phyloP scores from a whole-genome alignment of 2,329 filamentous ascomycete species.

The Pestalotiopsis sp. region DNA sequence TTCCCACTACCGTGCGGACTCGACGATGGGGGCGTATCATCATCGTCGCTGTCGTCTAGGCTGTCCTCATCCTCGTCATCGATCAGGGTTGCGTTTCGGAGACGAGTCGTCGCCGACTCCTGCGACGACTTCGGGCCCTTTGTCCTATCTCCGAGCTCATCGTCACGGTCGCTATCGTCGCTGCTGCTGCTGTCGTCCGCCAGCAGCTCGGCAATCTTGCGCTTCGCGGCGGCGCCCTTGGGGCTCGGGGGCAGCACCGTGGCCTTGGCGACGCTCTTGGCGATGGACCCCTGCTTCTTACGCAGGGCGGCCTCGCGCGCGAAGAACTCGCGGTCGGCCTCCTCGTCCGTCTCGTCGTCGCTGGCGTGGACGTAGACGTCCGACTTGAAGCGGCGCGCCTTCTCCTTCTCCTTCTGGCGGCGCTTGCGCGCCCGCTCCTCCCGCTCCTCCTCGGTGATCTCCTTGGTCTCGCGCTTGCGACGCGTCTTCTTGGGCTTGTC shows the following conservation, averaged over 20 bases:
- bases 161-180: constrained; percentile 23
- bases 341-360: constrained; percentile 89
- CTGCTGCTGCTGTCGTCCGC: constrained; percentile 31
- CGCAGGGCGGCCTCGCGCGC: constrained; percentile 69
- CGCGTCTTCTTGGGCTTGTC: constrained; percentile 58
- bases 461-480: constrained; percentile 43
- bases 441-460: constrained; percentile 64
- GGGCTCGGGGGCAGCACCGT: constrained; percentile 9
- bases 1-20: constrained; percentile 32
- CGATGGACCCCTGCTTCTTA: constrained; percentile 48
- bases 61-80: constrained; percentile 28
- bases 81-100: constrained; percentile 19
- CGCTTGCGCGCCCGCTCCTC: constrained; percentile 65
- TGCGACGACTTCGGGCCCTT: constrained; percentile 21
- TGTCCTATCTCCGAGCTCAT: neutral
- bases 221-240: constrained; percentile 28
- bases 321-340: constrained; percentile 73
- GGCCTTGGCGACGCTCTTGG: constrained; percentile 35
- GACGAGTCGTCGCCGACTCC: constrained; percentile 20
- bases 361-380: constrained; percentile 78
- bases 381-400: constrained; percentile 80
- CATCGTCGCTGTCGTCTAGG: constrained; percentile 29
- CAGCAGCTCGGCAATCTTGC: constrained; percentile 28
- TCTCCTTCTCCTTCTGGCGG: constrained; percentile 73
- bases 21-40: constrained; percentile 43